Evolutionary conservation across 2,329 filamentous ascomycete species (phyloP).

Genomic region (Fusarium euwallaceae): DNA sequence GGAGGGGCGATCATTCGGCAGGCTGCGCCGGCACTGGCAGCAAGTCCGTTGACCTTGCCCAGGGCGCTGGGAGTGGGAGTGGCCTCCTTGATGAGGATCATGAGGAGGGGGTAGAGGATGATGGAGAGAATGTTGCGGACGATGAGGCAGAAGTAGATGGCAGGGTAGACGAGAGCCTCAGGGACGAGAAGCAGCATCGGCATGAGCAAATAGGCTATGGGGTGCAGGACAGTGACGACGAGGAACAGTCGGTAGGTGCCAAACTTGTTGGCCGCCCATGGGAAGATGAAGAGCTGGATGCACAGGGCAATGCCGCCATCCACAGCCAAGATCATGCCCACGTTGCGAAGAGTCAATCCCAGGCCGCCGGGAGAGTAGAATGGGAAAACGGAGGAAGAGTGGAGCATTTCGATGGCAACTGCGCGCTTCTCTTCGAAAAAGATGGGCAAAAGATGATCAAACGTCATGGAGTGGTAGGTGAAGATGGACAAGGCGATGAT

Average conservation of each 20-base stretch:
- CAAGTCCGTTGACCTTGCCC: conserved; percentile 75
- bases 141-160: conserved; percentile 70
- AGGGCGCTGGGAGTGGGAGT: conserved; percentile 68
- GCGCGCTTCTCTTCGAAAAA: conserved; percentile 85
- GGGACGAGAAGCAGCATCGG: conserved; percentile 70
- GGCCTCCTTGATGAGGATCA: conserved; percentile 77
- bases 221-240: conserved; percentile 70
- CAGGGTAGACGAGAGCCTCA: conserved; percentile 62
- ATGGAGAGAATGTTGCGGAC: conserved; percentile 73
- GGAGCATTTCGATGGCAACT: conserved; percentile 54
- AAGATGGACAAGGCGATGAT: conserved; percentile 89
- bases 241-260: conserved; percentile 73
- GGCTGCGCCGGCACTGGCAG: conserved; percentile 74
- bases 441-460: conserved; percentile 91
- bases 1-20: conserved; percentile 78
- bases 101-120: conserved; percentile 73
- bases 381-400: conserved; percentile 52
- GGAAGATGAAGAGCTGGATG: conserved; percentile 72
- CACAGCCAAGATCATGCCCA: conserved; percentile 72
- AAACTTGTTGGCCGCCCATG: conserved; percentile 68
- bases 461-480: conserved; percentile 96
- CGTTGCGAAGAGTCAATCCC: conserved; percentile 71
- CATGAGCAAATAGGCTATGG: conserved; percentile 71
- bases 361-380: conserved; percentile 73
- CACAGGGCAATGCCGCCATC: conserved; percentile 71